A percentile compares a stretch with the other conserved stretches of the same genome.
Conservation (phyloP, 106 monocot species). For the Vanilla planifolia region DNA sequence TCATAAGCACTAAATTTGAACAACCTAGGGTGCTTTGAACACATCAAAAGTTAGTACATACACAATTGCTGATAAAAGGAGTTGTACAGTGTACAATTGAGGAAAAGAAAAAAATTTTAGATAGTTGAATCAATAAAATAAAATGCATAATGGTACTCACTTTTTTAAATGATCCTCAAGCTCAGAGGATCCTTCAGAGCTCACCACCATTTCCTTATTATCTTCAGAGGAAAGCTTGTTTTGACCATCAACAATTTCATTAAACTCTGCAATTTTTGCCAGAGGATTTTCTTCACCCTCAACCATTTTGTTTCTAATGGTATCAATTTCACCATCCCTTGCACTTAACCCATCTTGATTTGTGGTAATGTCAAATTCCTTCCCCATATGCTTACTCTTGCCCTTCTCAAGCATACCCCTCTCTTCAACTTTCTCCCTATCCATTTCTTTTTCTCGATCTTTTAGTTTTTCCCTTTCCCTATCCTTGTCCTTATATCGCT, state of each 20-base stretch:
- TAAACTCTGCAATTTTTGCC: slow-evolving; percentile 9
- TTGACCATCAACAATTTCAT: slow-evolving; percentile 7
- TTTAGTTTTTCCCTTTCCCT: slow-evolving; percentile 11
- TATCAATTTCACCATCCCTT: slow-evolving; percentile 15
- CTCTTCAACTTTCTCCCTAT: slow-evolving; percentile 11
- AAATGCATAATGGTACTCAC: slow-evolving; percentile 14
- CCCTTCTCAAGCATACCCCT: slow-evolving; percentile 12
- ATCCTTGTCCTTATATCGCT: slow-evolving; percentile 14
- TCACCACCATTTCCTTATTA: slow-evolving; percentile 9
- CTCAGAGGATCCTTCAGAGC: slow-evolving; percentile 10
- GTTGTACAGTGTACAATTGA: too few species aligned
- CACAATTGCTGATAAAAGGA: neutral
- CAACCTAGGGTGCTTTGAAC: neutral
- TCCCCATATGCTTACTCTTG: slow-evolving; percentile 11
- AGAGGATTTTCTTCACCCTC: slow-evolving; percentile 2
- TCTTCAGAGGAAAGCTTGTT: slow-evolving; percentile 8
- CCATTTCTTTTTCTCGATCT: slow-evolving; percentile 31
- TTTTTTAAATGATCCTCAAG: slow-evolving; percentile 33
- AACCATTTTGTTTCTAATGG: slow-evolving; percentile 5
- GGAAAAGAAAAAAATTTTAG: too few species aligned
- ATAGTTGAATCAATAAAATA: neutral
- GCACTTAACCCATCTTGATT: slow-evolving; percentile 17
- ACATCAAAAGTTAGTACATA: neutral
- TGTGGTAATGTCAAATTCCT: slow-evolving; percentile 11
- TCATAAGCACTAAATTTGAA: neutral